Evolutionary conservation across 306 rosid genomes (phyloP).

Genomic region (Fragaria iinumae): DNA sequence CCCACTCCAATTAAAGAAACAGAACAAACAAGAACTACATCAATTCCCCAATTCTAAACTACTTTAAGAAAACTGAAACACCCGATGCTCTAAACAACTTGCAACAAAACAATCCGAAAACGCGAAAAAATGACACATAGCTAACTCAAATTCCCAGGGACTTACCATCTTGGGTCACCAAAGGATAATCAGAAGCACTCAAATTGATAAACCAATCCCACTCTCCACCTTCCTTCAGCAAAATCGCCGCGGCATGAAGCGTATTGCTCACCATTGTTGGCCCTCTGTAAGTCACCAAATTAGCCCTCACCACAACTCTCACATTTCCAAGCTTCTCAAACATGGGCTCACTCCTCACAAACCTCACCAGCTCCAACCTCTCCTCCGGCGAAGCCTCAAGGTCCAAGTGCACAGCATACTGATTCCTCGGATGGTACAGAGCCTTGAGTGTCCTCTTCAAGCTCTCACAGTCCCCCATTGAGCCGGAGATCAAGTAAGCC

Average conservation of each 20-base stretch:
- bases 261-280: constrained; percentile 76
- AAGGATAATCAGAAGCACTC: constrained; percentile 75
- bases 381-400: constrained; percentile 60
- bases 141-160: neutral
- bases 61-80: neutral
- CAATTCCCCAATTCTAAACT: neutral
- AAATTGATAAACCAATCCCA: constrained; percentile 87
- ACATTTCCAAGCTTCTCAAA: constrained; percentile 54
- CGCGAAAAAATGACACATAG: neutral
- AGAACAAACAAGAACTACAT: neutral
- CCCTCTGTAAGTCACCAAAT: constrained; percentile 70
- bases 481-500: constrained; percentile 77
- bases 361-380: constrained; percentile 52
- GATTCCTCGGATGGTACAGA: constrained; percentile 68
- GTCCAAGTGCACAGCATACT: constrained; percentile 67
- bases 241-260: constrained; percentile 71
- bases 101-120: neutral
- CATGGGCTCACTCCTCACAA: constrained; percentile 49
- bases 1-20: neutral
- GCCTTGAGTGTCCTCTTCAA: constrained; percentile 68
- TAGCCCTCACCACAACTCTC: constrained; percentile 53
- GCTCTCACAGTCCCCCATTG: constrained; percentile 64
- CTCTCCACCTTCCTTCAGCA: constrained; percentile 59
- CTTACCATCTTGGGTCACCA: constrained; percentile 78
- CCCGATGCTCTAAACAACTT: neutral